Evolutionary conservation across 805 yeast genomes (phyloP).

Genomic region (Scheffersomyces ergatensis): DNA sequence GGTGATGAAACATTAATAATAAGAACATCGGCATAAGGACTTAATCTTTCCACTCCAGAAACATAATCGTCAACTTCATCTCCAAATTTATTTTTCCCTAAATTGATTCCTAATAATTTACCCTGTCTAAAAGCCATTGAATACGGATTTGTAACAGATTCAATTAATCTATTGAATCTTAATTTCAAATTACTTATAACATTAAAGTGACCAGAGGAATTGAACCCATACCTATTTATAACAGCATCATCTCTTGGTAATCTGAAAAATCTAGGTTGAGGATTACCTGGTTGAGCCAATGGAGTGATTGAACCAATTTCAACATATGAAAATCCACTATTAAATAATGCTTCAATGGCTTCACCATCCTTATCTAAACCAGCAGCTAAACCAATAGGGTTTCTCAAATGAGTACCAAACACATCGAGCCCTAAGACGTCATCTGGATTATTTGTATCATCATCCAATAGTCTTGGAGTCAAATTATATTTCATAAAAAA

Average conservation of each 20-base stretch:
- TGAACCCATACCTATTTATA: constrained; percentile 92
- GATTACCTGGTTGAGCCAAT: constrained; percentile 90
- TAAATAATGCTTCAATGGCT: constrained; percentile 77
- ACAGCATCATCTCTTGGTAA: constrained; percentile 84
- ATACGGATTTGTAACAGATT: constrained; percentile 15
- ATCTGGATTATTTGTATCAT: constrained; percentile 40
- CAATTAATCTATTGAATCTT: constrained; percentile 50
- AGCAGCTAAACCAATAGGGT: constrained; percentile 92
- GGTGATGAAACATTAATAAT: constrained; percentile 94
- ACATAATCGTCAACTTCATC: constrained; percentile 87
- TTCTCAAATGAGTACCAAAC: constrained; percentile 63
- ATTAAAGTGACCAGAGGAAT: constrained; percentile 80
- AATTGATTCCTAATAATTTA: constrained; percentile 73
- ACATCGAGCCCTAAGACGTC: constrained; percentile 54
- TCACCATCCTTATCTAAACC: constrained; percentile 95
- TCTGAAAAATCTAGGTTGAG: constrained; percentile 88
- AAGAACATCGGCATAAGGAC: constrained; percentile 81
- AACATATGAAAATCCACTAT: constrained; percentile 81
- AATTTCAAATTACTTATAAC: constrained; percentile 67
- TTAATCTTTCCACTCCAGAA: constrained; percentile 78
- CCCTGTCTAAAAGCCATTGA: constrained; percentile 58
- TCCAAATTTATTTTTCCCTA: constrained; percentile 91
- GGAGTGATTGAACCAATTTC: constrained; percentile 96
- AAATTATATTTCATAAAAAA: constrained; percentile 65
- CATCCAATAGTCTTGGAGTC: constrained; percentile 58